Percentiles rank a stretch among this genome's conserved stretches.
These are phyloP conservation scores for Brassica rapa DNA, from an alignment of 345 rosid species.

Conservation along the genomic window DNA sequence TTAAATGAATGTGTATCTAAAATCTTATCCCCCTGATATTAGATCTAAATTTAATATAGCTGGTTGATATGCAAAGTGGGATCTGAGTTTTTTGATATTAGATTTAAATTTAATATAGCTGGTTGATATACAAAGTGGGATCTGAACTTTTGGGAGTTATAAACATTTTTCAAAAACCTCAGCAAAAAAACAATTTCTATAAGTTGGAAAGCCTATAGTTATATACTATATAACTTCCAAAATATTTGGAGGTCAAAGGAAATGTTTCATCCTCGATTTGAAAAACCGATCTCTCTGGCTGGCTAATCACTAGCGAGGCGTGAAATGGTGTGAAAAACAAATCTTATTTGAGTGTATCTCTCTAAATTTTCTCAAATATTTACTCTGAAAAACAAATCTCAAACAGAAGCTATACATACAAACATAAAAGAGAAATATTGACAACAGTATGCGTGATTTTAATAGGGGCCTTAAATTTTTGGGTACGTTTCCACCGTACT, in stretches of 20 bases:
- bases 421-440: no score
- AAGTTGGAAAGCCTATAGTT: neutral
- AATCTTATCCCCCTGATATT: constrained; percentile 20
- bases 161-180: neutral
- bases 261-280: no score
- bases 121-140: neutral
- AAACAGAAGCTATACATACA: no score
- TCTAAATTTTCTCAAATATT: no score
- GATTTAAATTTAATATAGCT: neutral
- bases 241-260: neutral
- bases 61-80: neutral
- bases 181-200: neutral
- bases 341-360: no score
- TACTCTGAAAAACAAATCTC: no score
- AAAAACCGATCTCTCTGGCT: neutral
- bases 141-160: neutral
- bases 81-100: neutral
- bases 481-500: neutral
- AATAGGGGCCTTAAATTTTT: no score
- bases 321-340: neutral
- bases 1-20: constrained; percentile 30
- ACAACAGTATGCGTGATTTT: no score
- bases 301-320: neutral
- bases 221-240: neutral
- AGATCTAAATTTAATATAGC: neutral